Conservation (phyloP, 257 asterid genomes). For the Salvia hispanica region DNA sequence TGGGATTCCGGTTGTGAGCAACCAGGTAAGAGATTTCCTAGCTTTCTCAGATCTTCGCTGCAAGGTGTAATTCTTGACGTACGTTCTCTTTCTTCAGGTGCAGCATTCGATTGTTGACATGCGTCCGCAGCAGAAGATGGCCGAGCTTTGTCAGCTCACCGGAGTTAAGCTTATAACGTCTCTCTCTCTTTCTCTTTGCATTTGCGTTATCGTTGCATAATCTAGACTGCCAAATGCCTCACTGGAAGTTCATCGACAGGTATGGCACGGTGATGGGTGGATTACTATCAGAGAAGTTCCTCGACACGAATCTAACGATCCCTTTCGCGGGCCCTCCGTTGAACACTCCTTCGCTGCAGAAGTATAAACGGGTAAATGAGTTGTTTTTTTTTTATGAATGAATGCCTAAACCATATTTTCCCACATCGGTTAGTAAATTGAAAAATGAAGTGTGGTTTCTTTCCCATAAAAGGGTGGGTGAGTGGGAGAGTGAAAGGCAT, state of each 20-base stretch:
- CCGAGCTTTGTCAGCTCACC: conserved; percentile 78
- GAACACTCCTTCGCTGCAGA: conserved; percentile 94
- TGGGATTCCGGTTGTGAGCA: conserved; percentile 92
- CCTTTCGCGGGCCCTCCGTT: conserved; percentile 90
- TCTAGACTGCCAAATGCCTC: too few species aligned
- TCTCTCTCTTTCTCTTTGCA: conserved; percentile 51
- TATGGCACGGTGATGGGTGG: conserved; percentile 99
- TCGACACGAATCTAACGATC: conserved; percentile 80
- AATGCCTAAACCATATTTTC: background rate
- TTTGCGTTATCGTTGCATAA: background rate
- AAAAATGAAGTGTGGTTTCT: background rate
- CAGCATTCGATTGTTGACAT: conserved; percentile 96
- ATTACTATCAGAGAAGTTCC: conserved; percentile 85
- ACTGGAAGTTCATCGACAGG: conserved; percentile 41
- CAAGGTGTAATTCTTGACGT: background rate
- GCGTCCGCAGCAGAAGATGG: conserved; percentile 99
- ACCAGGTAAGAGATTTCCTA: conserved; percentile 54
- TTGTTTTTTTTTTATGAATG: background rate
- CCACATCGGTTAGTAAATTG: conserved; percentile 1
- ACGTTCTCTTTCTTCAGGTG: conserved; percentile 61
- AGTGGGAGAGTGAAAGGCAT: too few species aligned
- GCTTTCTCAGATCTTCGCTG: conserved; percentile 6
- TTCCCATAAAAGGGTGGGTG: background rate
- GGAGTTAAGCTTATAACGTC: conserved; percentile 99
- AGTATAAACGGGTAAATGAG: conserved; percentile 78